These are phyloP conservation scores for Mrakia hoshinonis DNA, from an alignment of 768 basidiomycete species.

Conservation along the genomic window DNA sequence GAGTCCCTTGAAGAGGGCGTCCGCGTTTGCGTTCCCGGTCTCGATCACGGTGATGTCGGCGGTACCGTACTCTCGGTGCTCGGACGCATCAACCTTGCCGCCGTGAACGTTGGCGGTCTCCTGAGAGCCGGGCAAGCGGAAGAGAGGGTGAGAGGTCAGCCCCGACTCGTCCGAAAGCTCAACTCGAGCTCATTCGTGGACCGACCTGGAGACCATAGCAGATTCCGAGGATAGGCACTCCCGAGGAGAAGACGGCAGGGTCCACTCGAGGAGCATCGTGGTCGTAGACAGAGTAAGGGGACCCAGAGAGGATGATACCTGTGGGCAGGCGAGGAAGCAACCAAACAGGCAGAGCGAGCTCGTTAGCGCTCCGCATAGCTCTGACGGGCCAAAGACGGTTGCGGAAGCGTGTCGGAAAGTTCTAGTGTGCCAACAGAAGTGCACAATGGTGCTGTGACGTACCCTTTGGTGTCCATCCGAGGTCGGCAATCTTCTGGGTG, in stretches of 20 bases:
- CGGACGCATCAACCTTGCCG: conserved; percentile 73
- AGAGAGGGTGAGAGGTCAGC: neutral
- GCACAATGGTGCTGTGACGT: conserved; percentile 5
- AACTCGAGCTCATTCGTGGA: neutral
- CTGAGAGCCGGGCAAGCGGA: conserved; percentile 43
- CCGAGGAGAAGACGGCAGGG: conserved; percentile 70
- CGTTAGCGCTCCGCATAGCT: neutral
- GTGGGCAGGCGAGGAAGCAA: conserved; percentile 7
- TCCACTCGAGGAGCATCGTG: conserved; percentile 86
- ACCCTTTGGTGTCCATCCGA: conserved; percentile 94
- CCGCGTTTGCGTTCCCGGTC: conserved; percentile 51
- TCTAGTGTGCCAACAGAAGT: no score
- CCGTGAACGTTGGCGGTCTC: conserved; percentile 86
- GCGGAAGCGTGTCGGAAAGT: no score
- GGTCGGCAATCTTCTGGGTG: conserved; percentile 76
- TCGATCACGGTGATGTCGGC: conserved; percentile 69
- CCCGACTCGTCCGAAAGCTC: neutral
- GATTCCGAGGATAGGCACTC: conserved; percentile 87
- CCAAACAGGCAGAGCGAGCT: neutral
- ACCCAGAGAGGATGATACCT: conserved; percentile 95
- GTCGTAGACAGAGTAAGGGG: conserved; percentile 97
- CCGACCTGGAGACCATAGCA: conserved; percentile 91
- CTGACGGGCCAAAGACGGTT: neutral
- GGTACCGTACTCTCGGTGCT: conserved; percentile 91
- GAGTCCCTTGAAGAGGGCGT: conserved; percentile 74